Evolutionary conservation across 768 basidiomycete species (phyloP).

Genomic region (Russula virescens): DNA sequence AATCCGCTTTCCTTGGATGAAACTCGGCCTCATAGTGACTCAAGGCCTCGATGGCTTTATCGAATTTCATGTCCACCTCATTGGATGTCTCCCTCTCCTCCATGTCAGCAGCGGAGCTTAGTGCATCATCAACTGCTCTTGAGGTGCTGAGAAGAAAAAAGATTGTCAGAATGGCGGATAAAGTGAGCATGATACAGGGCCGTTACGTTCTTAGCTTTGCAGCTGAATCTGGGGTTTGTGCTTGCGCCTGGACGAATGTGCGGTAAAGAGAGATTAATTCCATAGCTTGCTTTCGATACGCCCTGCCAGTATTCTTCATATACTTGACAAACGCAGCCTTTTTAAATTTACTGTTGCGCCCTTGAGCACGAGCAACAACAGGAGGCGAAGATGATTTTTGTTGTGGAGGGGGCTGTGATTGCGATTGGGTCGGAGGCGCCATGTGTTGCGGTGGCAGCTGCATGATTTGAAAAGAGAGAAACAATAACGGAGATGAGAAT

Average conservation of each 20-base stretch:
- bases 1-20: neutral
- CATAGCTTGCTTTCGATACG: slow-evolving; percentile 3
- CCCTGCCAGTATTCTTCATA: slow-evolving; percentile 2
- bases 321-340: neutral
- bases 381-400: too few relatives aligned
- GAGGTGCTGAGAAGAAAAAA: neutral
- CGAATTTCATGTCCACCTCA: neutral
- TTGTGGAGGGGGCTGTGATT: too few relatives aligned
- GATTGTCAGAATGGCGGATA: neutral
- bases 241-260: neutral
- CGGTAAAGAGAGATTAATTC: neutral
- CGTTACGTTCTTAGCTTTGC: neutral
- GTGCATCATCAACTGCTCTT: neutral
- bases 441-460: too few relatives aligned
- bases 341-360: neutral
- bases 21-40: neutral
- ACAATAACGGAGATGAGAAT: too few relatives aligned
- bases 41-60: neutral
- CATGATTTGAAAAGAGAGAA: too few relatives aligned
- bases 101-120: neutral
- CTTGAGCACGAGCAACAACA: too few relatives aligned
- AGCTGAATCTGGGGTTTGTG: neutral
- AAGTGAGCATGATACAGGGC: neutral
- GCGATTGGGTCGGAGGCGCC: too few relatives aligned
- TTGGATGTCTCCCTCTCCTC: neutral